Percentiles rank a stretch among this genome's conserved stretches.
phyloP scores from a whole-genome alignment of 805 yeast genomes.

The Candida maltosa region DNA sequence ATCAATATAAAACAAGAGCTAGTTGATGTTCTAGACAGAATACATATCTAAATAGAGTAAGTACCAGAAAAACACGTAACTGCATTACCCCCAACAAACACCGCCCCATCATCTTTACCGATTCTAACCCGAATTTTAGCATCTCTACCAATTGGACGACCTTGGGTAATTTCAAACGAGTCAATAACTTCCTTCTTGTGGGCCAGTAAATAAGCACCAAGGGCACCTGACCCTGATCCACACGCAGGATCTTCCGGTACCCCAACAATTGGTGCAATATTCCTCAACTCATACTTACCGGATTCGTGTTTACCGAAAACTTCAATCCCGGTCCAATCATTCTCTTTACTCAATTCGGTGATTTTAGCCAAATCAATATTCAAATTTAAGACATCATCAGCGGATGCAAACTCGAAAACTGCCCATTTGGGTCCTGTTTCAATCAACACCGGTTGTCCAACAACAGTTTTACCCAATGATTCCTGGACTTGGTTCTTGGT shows the following conservation, averaged over 20 bases:
- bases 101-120: constrained; percentile 6
- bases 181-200: constrained; percentile 12
- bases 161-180: constrained; percentile 33
- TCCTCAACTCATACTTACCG: constrained; percentile 33
- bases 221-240: constrained; percentile 44
- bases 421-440: constrained; percentile 50
- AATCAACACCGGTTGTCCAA: constrained; percentile 21
- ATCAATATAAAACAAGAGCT: constrained; percentile 16
- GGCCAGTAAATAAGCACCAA: constrained; percentile 20
- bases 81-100: constrained; percentile 40
- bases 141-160: constrained; percentile 35
- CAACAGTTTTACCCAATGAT: constrained; percentile 9
- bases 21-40: constrained; percentile 1
- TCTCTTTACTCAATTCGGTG: constrained; percentile 11
- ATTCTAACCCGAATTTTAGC: constrained; percentile 29
- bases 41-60: constrained; percentile 5
- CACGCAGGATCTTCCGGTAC: constrained; percentile 53
- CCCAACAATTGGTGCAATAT: constrained; percentile 36
- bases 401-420: constrained; percentile 27
- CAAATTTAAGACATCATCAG: constrained; percentile 26
- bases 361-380: constrained; percentile 28
- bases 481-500: constrained; percentile 7
- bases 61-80: constrained; percentile 34
- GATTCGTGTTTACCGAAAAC: constrained; percentile 32
- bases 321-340: constrained; percentile 32